These are phyloP conservation scores for Penicillium bialowiezense DNA, from an alignment of 495 filamentous ascomycete genomes.

Conservation along the genomic window DNA sequence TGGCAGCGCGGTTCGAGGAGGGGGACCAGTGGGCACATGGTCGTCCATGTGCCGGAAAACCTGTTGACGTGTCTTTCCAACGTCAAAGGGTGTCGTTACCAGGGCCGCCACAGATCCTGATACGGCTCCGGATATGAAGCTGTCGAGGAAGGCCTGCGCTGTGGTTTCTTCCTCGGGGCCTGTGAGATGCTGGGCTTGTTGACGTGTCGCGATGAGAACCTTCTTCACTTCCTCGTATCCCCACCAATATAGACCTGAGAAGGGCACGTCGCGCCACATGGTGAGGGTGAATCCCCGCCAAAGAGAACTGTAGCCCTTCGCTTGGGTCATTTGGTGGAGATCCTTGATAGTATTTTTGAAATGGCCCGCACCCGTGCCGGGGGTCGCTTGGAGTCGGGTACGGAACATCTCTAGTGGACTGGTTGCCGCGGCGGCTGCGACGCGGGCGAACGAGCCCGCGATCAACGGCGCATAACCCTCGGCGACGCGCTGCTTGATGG, in stretches of 20 bases:
- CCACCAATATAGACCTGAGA: slow-evolving; percentile 97
- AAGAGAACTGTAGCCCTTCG: slow-evolving; percentile 72
- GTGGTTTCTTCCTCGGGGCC: slow-evolving; percentile 11
- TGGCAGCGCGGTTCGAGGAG: slow-evolving; percentile 7
- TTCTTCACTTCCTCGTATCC: slow-evolving; percentile 84
- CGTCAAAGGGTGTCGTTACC: slow-evolving; percentile 95
- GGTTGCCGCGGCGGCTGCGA: slow-evolving; percentile 77
- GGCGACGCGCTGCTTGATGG: slow-evolving; percentile 56
- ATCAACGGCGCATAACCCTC: slow-evolving; percentile 74
- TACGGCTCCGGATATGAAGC: slow-evolving; percentile 78
- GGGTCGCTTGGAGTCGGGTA: slow-evolving; percentile 81
- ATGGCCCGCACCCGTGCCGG: slow-evolving; percentile 53
- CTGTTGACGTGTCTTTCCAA: slow-evolving; percentile 93
- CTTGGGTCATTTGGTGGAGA: slow-evolving; percentile 72
- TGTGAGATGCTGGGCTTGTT: slow-evolving; percentile 29
- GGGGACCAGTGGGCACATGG: slow-evolving; percentile 18
- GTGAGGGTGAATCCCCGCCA: slow-evolving; percentile 94
- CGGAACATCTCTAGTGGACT: slow-evolving; percentile 93
- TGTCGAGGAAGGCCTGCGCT: slow-evolving; percentile 65
- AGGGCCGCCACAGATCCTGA: slow-evolving; percentile 84
- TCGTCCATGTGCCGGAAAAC: slow-evolving; percentile 61
- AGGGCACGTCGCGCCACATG: slow-evolving; percentile 95
- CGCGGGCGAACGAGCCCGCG: slow-evolving; percentile 74
- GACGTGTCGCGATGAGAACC: slow-evolving; percentile 59
- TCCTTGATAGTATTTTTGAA: slow-evolving; percentile 74